Base-by-base conservation (phyloP, 176 grass and related monocot species). In the Phragmites australis region DNA sequence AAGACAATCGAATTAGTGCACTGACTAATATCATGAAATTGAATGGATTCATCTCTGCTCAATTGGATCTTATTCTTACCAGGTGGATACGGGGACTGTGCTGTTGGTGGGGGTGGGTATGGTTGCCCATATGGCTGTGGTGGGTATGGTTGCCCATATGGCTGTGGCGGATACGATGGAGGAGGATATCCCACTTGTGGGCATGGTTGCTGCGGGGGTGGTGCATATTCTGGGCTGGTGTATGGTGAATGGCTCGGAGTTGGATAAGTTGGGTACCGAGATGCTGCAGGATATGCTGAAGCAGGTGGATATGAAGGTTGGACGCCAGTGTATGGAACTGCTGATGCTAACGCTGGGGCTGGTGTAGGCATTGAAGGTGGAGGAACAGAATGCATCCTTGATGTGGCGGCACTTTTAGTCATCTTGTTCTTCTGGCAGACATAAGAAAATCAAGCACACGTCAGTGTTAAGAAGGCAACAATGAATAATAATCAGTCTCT, bases 61-160 rank as follows among this genome's bases (percentile, higher is more conserved):
- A 49, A 66, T 51, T 69, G 42, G 17, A 81, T 48, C 75, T 65
- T 82, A 97, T 91, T 48, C 75, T 65, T 82, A 97, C 94, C 91
- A 75, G 84, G 79, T 51, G 89, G 91, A 76, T 94, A 94, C 50
- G 76, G 84, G 47, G 89, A 78, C 71, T 87, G 84, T 57, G 62
- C 65, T 34, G 51, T 8, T 11, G 85, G 45, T 6, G 82, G 74
- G 11, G 89, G 87, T 4, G 85, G 87, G 56, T 91, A 89, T 14
- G 84, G 85, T 27, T 74, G 84, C 29, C 67, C 48, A 76, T 70
- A 70, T 56, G 82, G 86, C 7, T 79, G 90, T 11, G 89, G 85
- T 37, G 85, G 85, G 42, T 91, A 91, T 17, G 49, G 9, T 83
- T 90, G 80, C 40, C 48, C 76, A 68, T 88, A 85, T 65, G 81